Evolutionary conservation across 2,329 filamentous ascomycete species (phyloP).

Genomic region (Colletotrichum siamense): DNA sequence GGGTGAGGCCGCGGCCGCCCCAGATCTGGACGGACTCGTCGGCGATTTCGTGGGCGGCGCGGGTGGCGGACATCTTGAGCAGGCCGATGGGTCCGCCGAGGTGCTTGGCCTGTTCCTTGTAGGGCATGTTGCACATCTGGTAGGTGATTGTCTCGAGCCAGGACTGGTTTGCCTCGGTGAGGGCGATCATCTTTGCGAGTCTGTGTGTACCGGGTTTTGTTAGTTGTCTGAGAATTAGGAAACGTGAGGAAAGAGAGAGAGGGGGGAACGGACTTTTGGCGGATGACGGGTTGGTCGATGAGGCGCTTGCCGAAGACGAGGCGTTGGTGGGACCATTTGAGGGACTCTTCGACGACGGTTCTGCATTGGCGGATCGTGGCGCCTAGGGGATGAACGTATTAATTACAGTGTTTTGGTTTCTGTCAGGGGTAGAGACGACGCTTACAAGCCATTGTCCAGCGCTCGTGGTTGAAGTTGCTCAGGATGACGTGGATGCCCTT

Average conservation of each 20-base stretch:
- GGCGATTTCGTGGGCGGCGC: slow-evolving; percentile 81
- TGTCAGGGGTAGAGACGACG: background rate
- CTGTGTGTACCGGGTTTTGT: slow-evolving; percentile 43
- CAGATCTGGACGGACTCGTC: slow-evolving; percentile 88
- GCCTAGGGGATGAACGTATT: slow-evolving; percentile 35
- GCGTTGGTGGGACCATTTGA: slow-evolving; percentile 90
- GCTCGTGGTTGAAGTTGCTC: slow-evolving; percentile 89
- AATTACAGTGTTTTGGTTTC: background rate
- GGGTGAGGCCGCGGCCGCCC: slow-evolving; percentile 80
- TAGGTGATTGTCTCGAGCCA: slow-evolving; percentile 87
- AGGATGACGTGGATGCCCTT: slow-evolving; percentile 86
- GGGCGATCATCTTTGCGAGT: slow-evolving; percentile 85
- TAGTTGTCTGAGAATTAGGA: too few species aligned
- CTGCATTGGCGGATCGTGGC: slow-evolving; percentile 69
- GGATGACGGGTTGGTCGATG: slow-evolving; percentile 83
- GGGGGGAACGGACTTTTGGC: slow-evolving; percentile 67
- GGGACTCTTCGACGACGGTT: slow-evolving; percentile 78
- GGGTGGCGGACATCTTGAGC: slow-evolving; percentile 79
- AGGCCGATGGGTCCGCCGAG: slow-evolving; percentile 83
- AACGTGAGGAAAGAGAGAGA: background rate
- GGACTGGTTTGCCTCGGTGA: slow-evolving; percentile 81
- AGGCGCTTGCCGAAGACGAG: slow-evolving; percentile 84
- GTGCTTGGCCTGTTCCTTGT: slow-evolving; percentile 75
- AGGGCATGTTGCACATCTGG: slow-evolving; percentile 88
- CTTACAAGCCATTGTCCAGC: slow-evolving; percentile 76